phyloP scores from a whole-genome alignment of 2,329 filamentous ascomycete genomes.

The Penicillium griseofulvum region DNA sequence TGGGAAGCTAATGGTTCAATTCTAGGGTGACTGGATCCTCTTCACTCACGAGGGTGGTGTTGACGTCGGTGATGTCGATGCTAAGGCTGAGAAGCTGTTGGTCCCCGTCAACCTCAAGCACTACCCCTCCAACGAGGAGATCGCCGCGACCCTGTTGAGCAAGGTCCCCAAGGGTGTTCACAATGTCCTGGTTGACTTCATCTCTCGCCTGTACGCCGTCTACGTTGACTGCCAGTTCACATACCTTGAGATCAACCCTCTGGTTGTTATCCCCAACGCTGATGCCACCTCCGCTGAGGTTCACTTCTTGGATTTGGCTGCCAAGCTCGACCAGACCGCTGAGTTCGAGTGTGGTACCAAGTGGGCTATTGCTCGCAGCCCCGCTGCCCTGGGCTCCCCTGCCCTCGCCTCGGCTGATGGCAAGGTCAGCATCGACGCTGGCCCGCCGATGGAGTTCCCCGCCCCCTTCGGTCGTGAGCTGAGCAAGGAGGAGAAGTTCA shows the following conservation, averaged over 20 bases:
- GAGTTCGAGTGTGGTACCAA: constrained; percentile 99
- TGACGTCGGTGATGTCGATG: constrained; percentile 98
- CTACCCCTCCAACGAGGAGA: constrained; percentile 94
- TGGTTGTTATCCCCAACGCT: constrained; percentile 95
- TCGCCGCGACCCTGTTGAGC: constrained; percentile 78
- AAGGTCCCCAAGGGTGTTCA: constrained; percentile 94
- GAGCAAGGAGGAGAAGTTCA: constrained; percentile 98
- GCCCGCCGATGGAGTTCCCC: constrained; percentile 97
- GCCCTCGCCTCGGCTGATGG: constrained; percentile 60
- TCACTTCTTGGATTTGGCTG: constrained; percentile 96
- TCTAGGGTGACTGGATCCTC: constrained; percentile 96
- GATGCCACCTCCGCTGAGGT: constrained; percentile 90
- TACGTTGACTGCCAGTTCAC: constrained; percentile 99
- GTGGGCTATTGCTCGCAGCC: constrained; percentile 94
- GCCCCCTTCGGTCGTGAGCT: constrained; percentile 98
- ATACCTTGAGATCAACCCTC: constrained; percentile 99
- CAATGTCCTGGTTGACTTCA: constrained; percentile 99
- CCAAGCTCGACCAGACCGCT: constrained; percentile 98
- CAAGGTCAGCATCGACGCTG: constrained; percentile 91
- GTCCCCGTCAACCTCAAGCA: constrained; percentile 92
- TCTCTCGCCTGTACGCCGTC: constrained; percentile 94
- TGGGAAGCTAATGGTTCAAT: constrained; percentile 27
- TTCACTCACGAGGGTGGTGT: constrained; percentile 99
- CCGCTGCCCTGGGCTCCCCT: constrained; percentile 81
- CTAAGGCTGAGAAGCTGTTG: constrained; percentile 97